phyloP scores from a whole-genome alignment of 345 rosid genomes.

The Pugionium dolabratum region DNA sequence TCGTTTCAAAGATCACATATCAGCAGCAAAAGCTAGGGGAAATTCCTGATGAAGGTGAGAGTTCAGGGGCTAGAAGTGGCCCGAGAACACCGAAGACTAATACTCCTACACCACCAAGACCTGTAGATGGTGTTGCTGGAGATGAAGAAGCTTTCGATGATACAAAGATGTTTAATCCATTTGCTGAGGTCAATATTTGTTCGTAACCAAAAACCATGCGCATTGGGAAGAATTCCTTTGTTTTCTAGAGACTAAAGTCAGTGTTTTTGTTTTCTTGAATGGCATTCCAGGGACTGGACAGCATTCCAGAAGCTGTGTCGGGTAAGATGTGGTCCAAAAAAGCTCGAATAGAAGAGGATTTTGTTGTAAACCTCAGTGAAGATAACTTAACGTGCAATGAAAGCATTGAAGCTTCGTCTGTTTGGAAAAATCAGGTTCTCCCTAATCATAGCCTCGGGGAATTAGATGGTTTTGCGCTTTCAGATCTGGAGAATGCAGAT shows the following conservation, averaged over 20 bases:
- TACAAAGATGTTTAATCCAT: slow-evolving; percentile 31
- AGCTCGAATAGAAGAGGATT: slow-evolving; percentile 59
- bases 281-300: slow-evolving; percentile 45
- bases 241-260: slow-evolving; percentile 16
- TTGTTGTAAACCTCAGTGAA: slow-evolving; percentile 46
- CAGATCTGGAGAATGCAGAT: slow-evolving; percentile 72
- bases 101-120: slow-evolving; percentile 63
- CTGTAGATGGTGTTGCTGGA: slow-evolving; percentile 18
- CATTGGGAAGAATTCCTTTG: background rate
- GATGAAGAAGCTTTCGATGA: slow-evolving; percentile 36
- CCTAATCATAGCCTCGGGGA: slow-evolving; percentile 33
- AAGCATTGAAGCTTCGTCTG: slow-evolving; percentile 44
- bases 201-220: background rate
- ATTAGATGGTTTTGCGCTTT: slow-evolving; percentile 46
- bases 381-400: slow-evolving; percentile 58
- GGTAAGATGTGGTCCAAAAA: slow-evolving; percentile 56
- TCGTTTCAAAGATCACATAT: slow-evolving; percentile 71
- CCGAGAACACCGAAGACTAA: slow-evolving; percentile 75
- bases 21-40: slow-evolving; percentile 60
- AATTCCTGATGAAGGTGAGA: slow-evolving; percentile 48
- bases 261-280: background rate
- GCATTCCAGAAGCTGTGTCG: slow-evolving; percentile 39
- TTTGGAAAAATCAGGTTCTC: slow-evolving; percentile 37
- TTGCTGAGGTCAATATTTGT: slow-evolving; percentile 20
- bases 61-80: slow-evolving; percentile 44